Conservation (phyloP, 768 basidiomycete species). For the Suillus occidentalis region DNA sequence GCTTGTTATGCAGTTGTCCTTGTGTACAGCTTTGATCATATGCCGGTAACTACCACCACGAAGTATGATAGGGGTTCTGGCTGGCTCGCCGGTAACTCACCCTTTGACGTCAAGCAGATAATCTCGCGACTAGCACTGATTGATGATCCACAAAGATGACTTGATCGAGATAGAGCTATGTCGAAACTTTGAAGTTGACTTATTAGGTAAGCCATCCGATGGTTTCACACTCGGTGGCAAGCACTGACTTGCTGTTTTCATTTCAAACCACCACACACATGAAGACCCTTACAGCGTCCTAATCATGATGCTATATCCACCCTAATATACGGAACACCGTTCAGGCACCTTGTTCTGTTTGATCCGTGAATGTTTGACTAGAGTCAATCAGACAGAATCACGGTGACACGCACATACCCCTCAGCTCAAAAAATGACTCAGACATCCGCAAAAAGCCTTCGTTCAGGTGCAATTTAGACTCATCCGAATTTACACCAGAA, state of each 20-base stretch:
- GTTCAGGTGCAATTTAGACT: conserved; percentile 86
- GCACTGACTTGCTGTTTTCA: background rate
- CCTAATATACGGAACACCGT: background rate
- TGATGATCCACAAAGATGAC: background rate
- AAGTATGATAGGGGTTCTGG: background rate
- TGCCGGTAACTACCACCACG: background rate
- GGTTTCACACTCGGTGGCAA: background rate
- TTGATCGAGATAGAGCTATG: background rate
- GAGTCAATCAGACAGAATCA: background rate
- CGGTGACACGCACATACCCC: conserved; percentile 34
- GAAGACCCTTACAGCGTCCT: background rate
- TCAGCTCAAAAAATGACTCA: conserved; percentile 65
- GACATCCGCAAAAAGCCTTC: conserved; percentile 64
- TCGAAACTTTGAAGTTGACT: background rate
- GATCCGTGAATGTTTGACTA: background rate
- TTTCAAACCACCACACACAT: background rate
- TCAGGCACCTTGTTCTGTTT: background rate
- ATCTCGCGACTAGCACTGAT: background rate
- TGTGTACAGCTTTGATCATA: background rate
- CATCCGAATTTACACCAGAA: conserved; percentile 78
- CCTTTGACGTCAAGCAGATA: background rate
- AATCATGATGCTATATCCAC: background rate
- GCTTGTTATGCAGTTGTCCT: background rate
- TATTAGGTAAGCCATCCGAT: background rate
- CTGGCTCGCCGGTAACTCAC: background rate